Conservation (phyloP, 768 basidiomycete genomes). For the Tylopilus sp. region DNA sequence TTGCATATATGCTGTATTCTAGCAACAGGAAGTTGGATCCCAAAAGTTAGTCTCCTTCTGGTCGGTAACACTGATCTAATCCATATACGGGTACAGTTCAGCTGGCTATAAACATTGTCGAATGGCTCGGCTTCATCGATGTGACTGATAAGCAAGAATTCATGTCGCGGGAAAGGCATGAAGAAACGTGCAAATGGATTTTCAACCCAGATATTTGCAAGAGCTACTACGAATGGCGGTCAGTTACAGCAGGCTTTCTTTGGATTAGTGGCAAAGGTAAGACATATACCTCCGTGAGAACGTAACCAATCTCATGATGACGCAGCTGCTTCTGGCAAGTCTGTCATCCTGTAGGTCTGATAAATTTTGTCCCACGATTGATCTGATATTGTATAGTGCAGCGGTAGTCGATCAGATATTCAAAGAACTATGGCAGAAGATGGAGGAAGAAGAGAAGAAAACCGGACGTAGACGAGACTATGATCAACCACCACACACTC, state of each 20-base stretch:
- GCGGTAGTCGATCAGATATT: slow-evolving; percentile 23
- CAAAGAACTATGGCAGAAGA: slow-evolving; percentile 23
- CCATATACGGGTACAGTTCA: slow-evolving; percentile 15
- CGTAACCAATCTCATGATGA: slow-evolving; percentile 1
- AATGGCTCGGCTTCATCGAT: slow-evolving; percentile 25
- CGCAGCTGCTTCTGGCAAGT: slow-evolving; percentile 22
- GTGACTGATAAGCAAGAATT: slow-evolving; percentile 23
- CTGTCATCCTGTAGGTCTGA: slow-evolving; percentile 21
- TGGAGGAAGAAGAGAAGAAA: slow-evolving; percentile 19
- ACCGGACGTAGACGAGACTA: slow-evolving; percentile 12
- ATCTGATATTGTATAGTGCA: slow-evolving; percentile 16
- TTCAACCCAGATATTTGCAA: slow-evolving; percentile 18
- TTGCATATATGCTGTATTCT: not conserved
- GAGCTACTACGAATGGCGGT: slow-evolving; percentile 19
- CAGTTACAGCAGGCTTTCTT: slow-evolving; percentile 18
- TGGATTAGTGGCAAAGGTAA: slow-evolving; percentile 26
- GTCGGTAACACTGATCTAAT: not conserved
- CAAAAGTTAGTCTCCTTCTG: slow-evolving; percentile 15
- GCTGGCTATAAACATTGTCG: slow-evolving; percentile 17
- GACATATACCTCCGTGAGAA: not conserved
- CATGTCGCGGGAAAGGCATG: slow-evolving; percentile 22
- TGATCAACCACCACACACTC: slow-evolving; percentile 16
- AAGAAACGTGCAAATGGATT: slow-evolving; percentile 26
- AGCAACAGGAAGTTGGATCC: slow-evolving; percentile 21
- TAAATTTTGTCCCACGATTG: not conserved